Evolutionary conservation across 2,329 filamentous ascomycete genomes (phyloP), one percentile per base, ranked within the genome.

Genomic region (Ophiostoma pallidulum): DNA sequence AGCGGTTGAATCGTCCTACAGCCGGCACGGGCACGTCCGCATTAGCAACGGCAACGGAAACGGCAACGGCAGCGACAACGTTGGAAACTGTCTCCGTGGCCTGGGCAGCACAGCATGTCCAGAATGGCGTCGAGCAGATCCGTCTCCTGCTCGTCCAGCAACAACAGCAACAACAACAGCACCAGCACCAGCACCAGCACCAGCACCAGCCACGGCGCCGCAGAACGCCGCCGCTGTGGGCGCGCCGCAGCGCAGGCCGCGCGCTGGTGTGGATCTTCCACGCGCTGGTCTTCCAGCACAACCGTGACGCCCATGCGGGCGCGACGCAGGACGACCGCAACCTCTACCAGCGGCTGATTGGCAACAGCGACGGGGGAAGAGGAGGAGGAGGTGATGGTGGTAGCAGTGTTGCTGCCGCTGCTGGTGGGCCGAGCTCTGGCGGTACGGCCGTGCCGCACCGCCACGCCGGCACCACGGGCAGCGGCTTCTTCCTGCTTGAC

Each of bases 41-140:
- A 10, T 66, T 16, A n/a, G 4, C 38, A 31, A 29, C 19, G 26
- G 12, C 36, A 20, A 12, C 32, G 37, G 10, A 12, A n/a, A 18
- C 4, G 33, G n/a, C 22, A 44, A 10, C 32, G 8, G 22, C 24
- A 5, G 24, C 24, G 24, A 10, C 24, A 28, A n/a, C n/a, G n/a
- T n/a, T n/a, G n/a, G 41, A 43, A 14, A 6, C 19, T 9, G 57
- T 60, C 16, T 57, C 73, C 49, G 70, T 73, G 1, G 45, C 60
- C 8, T 78, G 75, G 75, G 74, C 73, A 3, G 67, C 71, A 1
- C 59, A 56, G 5, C 74, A 76, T 47, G 64, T 78, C 26, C 54
- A 61, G 7, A 63, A 65, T 18, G 68, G 68, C 22, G 61, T 70
- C 12, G 54, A 57, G 28, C 66, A 70, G 49, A 69, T 78, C 50